Percentiles rank a stretch among this genome's conserved stretches.
phyloP scores from a whole-genome alignment of 2,329 filamentous ascomycete species.

The Sporothrix brasiliensis region DNA sequence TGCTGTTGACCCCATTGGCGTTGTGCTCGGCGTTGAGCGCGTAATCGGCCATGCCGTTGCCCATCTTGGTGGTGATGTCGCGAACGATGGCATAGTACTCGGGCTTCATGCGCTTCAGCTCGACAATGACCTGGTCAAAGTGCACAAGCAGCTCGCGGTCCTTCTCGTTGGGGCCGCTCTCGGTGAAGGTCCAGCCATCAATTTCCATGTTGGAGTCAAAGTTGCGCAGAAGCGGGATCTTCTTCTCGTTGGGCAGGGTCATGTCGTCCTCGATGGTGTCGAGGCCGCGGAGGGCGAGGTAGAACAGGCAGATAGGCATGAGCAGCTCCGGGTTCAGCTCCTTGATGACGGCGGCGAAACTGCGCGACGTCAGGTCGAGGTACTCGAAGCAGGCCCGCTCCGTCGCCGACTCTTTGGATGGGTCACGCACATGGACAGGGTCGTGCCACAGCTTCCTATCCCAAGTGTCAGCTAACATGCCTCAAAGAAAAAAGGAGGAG shows the following conservation, averaged over 20 bases:
- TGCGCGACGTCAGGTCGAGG: constrained; percentile 85
- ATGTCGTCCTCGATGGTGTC: constrained; percentile 99
- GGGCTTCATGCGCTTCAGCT: constrained; percentile 86
- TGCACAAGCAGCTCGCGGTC: constrained; percentile 89
- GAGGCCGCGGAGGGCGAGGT: constrained; percentile 85
- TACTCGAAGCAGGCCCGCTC: constrained; percentile 83
- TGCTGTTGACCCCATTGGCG: constrained; percentile 74
- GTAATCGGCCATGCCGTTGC: constrained; percentile 98
- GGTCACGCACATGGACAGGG: constrained; percentile 81
- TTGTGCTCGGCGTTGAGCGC: constrained; percentile 81
- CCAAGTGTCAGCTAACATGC: not conserved
- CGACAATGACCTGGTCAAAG: constrained; percentile 82
- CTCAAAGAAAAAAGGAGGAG: not conserved
- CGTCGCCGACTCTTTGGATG: constrained; percentile 71
- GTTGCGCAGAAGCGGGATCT: constrained; percentile 81
- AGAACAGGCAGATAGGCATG: constrained; percentile 85
- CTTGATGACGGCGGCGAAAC: constrained; percentile 90
- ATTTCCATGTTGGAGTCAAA: constrained; percentile 78
- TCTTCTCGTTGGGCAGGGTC: constrained; percentile 78
- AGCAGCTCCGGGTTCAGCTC: constrained; percentile 94
- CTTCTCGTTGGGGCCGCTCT: constrained; percentile 88
- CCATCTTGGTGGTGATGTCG: constrained; percentile 93
- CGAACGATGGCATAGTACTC: constrained; percentile 84
- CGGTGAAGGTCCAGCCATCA: constrained; percentile 88
- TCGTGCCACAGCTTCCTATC: constrained; percentile 96